Percentiles rank a stretch among this genome's conserved stretches.
phyloP scores from a whole-genome alignment of 2,329 filamentous ascomycete genomes.

The Cladophialophora exuberans region DNA sequence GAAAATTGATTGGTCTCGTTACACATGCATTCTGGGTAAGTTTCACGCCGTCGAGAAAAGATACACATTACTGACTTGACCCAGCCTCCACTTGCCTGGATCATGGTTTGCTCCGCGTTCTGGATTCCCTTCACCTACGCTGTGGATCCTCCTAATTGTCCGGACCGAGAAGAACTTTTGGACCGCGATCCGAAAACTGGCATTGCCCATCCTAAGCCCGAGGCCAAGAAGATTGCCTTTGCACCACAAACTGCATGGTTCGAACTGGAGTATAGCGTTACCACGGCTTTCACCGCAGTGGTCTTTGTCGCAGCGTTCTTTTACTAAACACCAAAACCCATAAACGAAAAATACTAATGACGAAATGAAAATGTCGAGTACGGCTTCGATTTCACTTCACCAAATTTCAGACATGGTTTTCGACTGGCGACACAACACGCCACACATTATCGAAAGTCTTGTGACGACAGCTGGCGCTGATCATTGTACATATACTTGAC shows the following conservation, averaged over 20 bases:
- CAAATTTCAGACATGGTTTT: slow-evolving; percentile 3
- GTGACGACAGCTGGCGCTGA: not conserved
- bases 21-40: slow-evolving; percentile 47
- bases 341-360: slow-evolving; percentile 11
- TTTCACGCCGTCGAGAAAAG: no score
- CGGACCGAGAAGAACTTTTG: slow-evolving; percentile 61
- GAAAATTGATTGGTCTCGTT: slow-evolving; percentile 56
- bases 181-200: slow-evolving; percentile 56
- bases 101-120: slow-evolving; percentile 58
- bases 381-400: slow-evolving; percentile 8
- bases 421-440: not conserved
- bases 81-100: slow-evolving; percentile 62
- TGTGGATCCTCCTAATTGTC: slow-evolving; percentile 62
- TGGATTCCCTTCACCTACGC: slow-evolving; percentile 66
- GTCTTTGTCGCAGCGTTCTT: slow-evolving; percentile 21
- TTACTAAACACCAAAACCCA: slow-evolving; percentile 4
- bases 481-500: slow-evolving; percentile 1
- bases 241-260: slow-evolving; percentile 59
- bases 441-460: not conserved
- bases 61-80: not conserved
- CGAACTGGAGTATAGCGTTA: slow-evolving; percentile 58
- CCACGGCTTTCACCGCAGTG: slow-evolving; percentile 52
- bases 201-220: slow-evolving; percentile 49
- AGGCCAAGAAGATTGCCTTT: slow-evolving; percentile 60
- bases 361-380: slow-evolving; percentile 15